Base-by-base conservation (phyloP, 345 rosid genomes). In the Murraya koenigii region DNA sequence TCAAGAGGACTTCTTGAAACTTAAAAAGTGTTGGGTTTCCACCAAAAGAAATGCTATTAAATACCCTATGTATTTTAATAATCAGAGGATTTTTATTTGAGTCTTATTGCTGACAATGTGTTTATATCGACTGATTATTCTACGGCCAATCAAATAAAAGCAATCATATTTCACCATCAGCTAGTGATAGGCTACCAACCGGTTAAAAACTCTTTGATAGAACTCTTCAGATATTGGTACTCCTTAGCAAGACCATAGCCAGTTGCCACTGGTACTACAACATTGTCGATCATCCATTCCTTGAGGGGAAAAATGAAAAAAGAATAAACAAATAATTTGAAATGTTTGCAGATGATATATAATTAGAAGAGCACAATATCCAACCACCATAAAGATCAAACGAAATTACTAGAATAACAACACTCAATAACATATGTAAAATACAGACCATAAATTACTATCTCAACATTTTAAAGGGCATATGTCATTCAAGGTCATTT, bases 281-380 rank as follows among this genome's bases (percentile, higher is more conserved):
- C 86, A 79, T 87, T 89, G 79, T 92, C 95, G 6, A 94, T 90
- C 90, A 94, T 88, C 97, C 97, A 92, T 26, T 88, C 94, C 98
- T 96, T 67, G 1, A 41, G 72, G 77, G 65, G 71, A 20, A 65
- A 49, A 68, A 85, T 75, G 28, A 63, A 6, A 66, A 77, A 17
- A 23, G 32, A 78, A 68, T 54, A 69, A 83, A 63, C 49, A 22
- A 55, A 72, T 22, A 69, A 36, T 74, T 73, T 70, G 67, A 49
- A 26, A 35, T 26, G 22, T 69, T 71, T 36, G 60, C 60, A 55
- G 30, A 55, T 36, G 13, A 22, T 38, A n/a, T 4, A 47, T 11
- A 54, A 41, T 20, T 62, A 72, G 32, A 20, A 32, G 10, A 6
- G 63, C 25, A 61, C 67, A 54, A 36, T 28, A 47, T 72, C 8